These are phyloP conservation scores for Xylaria cubensis DNA, from an alignment of 495 filamentous ascomycete species.

Conservation along the genomic window DNA sequence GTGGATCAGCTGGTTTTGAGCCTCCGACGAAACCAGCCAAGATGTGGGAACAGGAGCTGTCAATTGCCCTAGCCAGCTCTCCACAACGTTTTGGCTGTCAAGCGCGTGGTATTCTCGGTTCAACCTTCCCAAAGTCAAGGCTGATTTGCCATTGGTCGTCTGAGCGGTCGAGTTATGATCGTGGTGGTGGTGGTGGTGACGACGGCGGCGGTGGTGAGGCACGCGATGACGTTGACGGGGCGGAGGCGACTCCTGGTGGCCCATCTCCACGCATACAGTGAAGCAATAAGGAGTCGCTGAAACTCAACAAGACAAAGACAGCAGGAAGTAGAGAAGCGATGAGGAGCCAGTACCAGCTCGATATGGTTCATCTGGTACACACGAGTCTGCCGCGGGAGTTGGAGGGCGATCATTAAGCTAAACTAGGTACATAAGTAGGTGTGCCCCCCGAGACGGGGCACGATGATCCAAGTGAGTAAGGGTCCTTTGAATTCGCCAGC, in stretches of 20 bases:
- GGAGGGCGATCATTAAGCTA: neutral
- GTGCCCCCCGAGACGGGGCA: neutral
- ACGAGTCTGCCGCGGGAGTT: neutral
- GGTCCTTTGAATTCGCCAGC: neutral
- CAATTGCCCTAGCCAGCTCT: slow-evolving; percentile 47
- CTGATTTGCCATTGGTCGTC: neutral
- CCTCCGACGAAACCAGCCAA: slow-evolving; percentile 26
- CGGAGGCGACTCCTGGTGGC: slow-evolving; percentile 31
- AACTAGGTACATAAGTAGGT: neutral
- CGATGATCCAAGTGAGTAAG: neutral
- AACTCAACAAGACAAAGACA: slow-evolving; percentile 23
- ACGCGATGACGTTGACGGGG: slow-evolving; percentile 33
- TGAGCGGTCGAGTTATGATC: slow-evolving; percentile 10
- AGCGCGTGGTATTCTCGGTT: slow-evolving; percentile 29
- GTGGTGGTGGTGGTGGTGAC: slow-evolving; percentile 22
- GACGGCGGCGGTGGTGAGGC: slow-evolving; percentile 33
- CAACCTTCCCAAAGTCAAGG: slow-evolving; percentile 22
- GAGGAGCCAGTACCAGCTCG: slow-evolving; percentile 4
- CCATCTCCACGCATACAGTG: slow-evolving; percentile 35
- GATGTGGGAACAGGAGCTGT: slow-evolving; percentile 32
- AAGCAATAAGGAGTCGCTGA: slow-evolving; percentile 37
- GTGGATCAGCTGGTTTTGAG: slow-evolving; percentile 23
- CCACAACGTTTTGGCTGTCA: slow-evolving; percentile 37
- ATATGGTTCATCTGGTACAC: neutral
- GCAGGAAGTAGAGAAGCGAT: slow-evolving; percentile 5